Evolutionary conservation across 176 grass and related monocot species (phyloP), one percentile per base, ranked within the genome.

Genomic region (Elaeis guineensis): DNA sequence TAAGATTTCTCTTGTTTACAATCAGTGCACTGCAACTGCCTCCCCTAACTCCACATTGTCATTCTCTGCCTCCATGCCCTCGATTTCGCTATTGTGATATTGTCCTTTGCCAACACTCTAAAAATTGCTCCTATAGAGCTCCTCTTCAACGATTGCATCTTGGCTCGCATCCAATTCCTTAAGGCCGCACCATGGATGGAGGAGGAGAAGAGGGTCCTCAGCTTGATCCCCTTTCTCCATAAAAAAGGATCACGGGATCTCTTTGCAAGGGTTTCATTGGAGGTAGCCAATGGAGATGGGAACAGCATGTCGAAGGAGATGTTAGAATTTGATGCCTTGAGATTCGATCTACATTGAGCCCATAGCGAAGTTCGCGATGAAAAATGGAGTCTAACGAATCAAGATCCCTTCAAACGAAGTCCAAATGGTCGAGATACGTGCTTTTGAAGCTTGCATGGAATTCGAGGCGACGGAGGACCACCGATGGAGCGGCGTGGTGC

Each of bases 181-280:
- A 78, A 90, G 75, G 63, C 71, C 8, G 75, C 82, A 2, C 78
- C 78, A 0, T 90, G 86, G 86, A 85, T 75, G 21, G 82, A 90
- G 25, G 25, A 28, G 53, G 86, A 90, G 49, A 69, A 70, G 5
- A 59, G 61, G 39, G 63, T 90, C 23, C 57, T 85, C 17, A 51
- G 72, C 18, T 17, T 90, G 52, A 55, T 78, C 49, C 86, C 82
- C n/a, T 62, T 85, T 44, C 86, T 90, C 75, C 62, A 54, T 4
- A 26, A 39, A 16, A 71, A 85, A 9, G 82, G 85, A 50, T 80
- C 70, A 15, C 49, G 54, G 14, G 48, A 90, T 24, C 82, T 90
- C 62, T 32, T 85, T 7, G 72, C 58, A 1, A 71, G 82, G 62
- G 51, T 90, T 50, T 75, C 68, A 18, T 63, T 59, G 1, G 26